Evolutionary conservation across 768 basidiomycete genomes (phyloP).

Genomic region (Tricholoma terreum): DNA sequence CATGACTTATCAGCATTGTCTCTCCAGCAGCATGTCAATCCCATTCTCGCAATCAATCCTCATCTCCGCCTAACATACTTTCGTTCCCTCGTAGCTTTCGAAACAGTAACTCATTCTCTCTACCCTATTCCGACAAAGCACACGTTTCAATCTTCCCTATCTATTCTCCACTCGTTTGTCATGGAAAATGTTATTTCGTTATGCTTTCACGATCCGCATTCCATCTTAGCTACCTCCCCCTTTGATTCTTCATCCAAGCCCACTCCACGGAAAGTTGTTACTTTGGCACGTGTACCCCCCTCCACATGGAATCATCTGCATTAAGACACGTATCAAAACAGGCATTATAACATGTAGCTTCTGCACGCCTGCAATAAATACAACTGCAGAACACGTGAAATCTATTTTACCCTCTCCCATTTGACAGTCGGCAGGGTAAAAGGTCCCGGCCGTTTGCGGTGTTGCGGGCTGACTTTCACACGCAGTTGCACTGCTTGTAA

Average conservation of each 20-base stretch:
- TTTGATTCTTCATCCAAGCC: background rate
- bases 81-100: constrained; percentile 13
- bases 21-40: constrained; percentile 4
- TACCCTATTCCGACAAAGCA: background rate
- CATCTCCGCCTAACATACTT: constrained; percentile 18
- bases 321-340: background rate
- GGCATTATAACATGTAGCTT: no score
- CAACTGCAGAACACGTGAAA: background rate
- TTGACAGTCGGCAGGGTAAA: no score
- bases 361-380: no score
- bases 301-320: background rate
- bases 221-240: background rate
- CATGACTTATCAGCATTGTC: constrained; percentile 8
- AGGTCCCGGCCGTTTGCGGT: no score
- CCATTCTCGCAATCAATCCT: constrained; percentile 4
- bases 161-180: background rate
- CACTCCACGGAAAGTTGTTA: no score
- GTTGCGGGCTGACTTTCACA: no score
- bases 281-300: background rate
- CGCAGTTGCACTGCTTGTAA: no score
- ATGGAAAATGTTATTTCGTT: background rate
- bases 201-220: background rate
- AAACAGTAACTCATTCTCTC: constrained; percentile 8
- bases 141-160: no score
- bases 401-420: no score